Percentiles rank a stretch among this genome's conserved stretches.
phyloP scores from a whole-genome alignment of 345 rosid genomes.

The Hypericum androsaemum region DNA sequence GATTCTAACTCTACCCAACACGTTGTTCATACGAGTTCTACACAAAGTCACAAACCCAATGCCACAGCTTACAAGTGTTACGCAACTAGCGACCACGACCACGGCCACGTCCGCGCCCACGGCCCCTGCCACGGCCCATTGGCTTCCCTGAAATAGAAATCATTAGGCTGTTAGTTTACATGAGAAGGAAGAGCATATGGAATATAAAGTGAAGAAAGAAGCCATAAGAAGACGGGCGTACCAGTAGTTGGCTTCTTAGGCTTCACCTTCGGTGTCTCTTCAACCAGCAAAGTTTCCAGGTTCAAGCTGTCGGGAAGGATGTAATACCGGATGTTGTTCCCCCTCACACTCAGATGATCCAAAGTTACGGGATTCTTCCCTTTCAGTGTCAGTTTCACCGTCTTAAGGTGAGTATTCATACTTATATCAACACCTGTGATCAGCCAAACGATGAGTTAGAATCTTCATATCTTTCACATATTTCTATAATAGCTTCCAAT shows the following conservation, averaged over 20 bases:
- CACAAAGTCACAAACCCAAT: constrained; percentile 13
- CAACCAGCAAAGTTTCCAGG: constrained; percentile 90
- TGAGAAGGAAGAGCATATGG: not conserved
- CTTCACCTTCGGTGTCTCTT: constrained; percentile 89
- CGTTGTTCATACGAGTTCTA: constrained; percentile 19
- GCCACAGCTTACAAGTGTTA: constrained; percentile 15
- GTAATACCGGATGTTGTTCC: constrained; percentile 90
- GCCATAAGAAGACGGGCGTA: constrained; percentile 15
- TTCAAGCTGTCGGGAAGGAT: constrained; percentile 98
- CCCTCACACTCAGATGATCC: constrained; percentile 91
- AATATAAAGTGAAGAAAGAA: not conserved
- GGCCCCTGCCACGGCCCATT: constrained; percentile 82
- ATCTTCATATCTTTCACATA: not conserved
- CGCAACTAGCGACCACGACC: constrained; percentile 67
- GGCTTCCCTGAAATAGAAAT: constrained; percentile 48
- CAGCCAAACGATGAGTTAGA: constrained; percentile 1
- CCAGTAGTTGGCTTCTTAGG: constrained; percentile 97
- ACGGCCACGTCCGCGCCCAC: constrained; percentile 32
- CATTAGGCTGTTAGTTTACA: constrained; percentile 3
- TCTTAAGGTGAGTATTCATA: constrained; percentile 96
- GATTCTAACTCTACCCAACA: constrained; percentile 7
- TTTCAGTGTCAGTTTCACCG: constrained; percentile 80
- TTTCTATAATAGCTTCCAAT: too few species aligned
- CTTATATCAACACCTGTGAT: constrained; percentile 87
- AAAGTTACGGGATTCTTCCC: constrained; percentile 84